Base-by-base conservation (phyloP, 192 early-diverging fungal species). In the Rhizophagus clarus region DNA sequence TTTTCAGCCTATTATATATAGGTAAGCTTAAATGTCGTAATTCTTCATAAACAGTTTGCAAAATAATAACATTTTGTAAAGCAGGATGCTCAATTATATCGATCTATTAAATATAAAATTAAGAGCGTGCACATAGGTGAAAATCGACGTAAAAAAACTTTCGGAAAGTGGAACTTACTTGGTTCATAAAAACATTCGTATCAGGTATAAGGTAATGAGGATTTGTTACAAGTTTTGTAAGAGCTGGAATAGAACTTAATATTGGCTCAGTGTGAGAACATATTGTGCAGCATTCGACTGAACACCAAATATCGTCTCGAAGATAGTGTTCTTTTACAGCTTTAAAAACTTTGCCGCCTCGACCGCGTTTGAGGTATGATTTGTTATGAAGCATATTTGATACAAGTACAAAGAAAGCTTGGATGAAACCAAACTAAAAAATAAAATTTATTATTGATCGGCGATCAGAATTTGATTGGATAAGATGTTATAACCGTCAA, bases 311-410 rank as follows among this genome's bases (percentile, higher is more conserved):
- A 87, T 99, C 98, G 82, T 99, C 96, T 61, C 97, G 92, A 34
- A 98, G 84, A 84, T 98, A 99, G 82, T 98, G 97, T 82, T 99
- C 97, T 84, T 95, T 96, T 81, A 98, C 94, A 9, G 97, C 94
- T 82, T 96, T 97, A 62, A 98, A 87, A 51, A 97, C 91, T 77
- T 94, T 94, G 68, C 97, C 97, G 81, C 94, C 93, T 87, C 93
- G 91, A 74, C 96, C 98, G 82, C 95, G 95, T 82, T 95, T 93
- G 8, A 96, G 91, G 87, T 94, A 98, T 14, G 94, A 88, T 84
- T 96, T 97, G 79, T 90, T 89, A 71, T 92, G 86, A 20, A 99
- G 72, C 84, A 87, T 87, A 37, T 37, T 37, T 37, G 34, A 37
- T n/a, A n/a, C n/a, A n/a, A n/a, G n/a, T n/a, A n/a, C n/a, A 6